phyloP scores from a whole-genome alignment of 1,284 basidiomycete genomes.

The Ganoderma resinaceum region DNA sequence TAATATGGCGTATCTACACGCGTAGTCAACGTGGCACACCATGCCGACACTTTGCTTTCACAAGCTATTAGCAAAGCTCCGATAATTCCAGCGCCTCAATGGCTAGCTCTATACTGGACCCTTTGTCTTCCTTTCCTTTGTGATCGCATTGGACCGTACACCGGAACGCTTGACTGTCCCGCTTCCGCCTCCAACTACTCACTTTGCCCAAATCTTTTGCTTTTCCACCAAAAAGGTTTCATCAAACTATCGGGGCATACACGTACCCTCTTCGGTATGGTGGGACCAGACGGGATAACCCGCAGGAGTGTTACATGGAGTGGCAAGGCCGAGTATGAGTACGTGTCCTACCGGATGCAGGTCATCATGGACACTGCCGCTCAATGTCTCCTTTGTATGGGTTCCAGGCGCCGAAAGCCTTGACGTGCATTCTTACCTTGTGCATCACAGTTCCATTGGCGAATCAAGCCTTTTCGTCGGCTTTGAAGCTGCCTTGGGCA shows the following conservation, averaged over 20 bases:
- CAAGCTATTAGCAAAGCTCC: not conserved
- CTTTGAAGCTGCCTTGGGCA: not conserved
- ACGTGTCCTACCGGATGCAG: not conserved
- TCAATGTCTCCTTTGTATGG: not conserved
- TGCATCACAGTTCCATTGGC: not conserved
- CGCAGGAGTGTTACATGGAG: not conserved
- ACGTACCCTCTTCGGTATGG: not conserved
- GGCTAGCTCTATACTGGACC: not conserved
- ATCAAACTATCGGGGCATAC: not conserved
- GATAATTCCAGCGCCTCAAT: not conserved
- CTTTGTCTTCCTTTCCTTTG: constrained; percentile 3
- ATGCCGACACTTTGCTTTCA: not conserved
- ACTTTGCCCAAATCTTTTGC: not conserved
- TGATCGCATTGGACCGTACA: not conserved
- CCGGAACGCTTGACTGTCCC: not conserved
- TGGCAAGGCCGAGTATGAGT: not conserved
- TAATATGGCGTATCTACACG: not conserved
- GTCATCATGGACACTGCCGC: not conserved
- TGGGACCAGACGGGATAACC: not conserved
- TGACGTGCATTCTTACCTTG: not conserved
- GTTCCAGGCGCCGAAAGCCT: not conserved
- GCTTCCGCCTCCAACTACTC: not conserved
- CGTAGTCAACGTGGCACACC: not conserved
- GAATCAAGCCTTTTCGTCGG: not conserved
- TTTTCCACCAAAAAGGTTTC: not conserved